These are phyloP conservation scores for Beta corolliflora DNA, from an alignment of 179 eudicot genomes.

Conservation along the genomic window DNA sequence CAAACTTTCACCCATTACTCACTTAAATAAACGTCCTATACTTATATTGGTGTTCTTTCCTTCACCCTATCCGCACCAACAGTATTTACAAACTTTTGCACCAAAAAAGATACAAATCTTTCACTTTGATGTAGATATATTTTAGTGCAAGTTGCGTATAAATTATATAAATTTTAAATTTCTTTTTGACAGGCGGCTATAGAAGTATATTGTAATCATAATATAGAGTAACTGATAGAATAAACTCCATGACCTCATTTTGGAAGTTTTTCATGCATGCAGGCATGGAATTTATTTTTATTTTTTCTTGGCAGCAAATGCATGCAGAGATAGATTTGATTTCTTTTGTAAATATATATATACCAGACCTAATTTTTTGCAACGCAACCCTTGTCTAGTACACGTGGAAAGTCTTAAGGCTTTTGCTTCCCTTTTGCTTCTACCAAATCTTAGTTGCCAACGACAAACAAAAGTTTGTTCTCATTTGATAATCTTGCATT, in stretches of 20 bases:
- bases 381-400: conserved; percentile 3
- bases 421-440: conserved; percentile 18
- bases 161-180: no score
- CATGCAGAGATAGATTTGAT: conserved; percentile 7
- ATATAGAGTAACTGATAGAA: background rate
- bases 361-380: background rate
- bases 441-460: conserved; percentile 20
- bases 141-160: no score
- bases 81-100: no score
- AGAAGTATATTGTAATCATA: no score
- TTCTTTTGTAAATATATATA: background rate
- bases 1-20: no score
- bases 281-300: background rate
- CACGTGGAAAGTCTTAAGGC: conserved; percentile 18
- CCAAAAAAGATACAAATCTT: no score
- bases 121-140: no score
- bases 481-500: background rate
- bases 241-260: conserved; percentile 7
- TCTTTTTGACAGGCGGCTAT: no score
- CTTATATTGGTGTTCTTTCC: no score
- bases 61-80: no score
- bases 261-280: conserved; percentile 5
- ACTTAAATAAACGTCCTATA: no score
- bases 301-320: background rate
- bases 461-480: conserved; percentile 3